These are phyloP conservation scores for Aspergillus latus DNA, from an alignment of 2,329 filamentous ascomycete species.

Conservation along the genomic window DNA sequence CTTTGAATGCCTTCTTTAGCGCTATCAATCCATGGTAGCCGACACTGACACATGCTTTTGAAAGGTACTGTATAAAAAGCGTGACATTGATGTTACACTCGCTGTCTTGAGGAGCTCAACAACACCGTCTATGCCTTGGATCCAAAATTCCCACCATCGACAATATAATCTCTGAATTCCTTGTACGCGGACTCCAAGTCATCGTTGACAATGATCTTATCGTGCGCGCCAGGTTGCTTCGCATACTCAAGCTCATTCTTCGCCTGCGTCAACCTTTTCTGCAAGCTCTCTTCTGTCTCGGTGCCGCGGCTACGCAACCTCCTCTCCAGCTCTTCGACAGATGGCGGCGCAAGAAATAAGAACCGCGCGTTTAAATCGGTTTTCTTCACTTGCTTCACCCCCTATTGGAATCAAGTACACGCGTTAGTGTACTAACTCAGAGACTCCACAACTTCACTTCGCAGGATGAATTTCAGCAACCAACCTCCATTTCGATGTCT, in stretches of 20 bases:
- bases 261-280: conserved; percentile 66
- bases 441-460: too few species aligned
- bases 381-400: conserved; percentile 81
- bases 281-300: conserved; percentile 67
- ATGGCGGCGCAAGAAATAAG: conserved; percentile 77
- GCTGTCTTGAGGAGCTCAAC: not conserved
- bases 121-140: conserved; percentile 21
- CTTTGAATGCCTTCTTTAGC: conserved; percentile 11
- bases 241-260: conserved; percentile 68
- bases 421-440: too few species aligned
- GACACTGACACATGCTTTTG: not conserved
- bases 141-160: conserved; percentile 42
- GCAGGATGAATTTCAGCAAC: too few species aligned
- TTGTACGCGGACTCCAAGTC: not conserved
- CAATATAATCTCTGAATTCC: conserved; percentile 52
- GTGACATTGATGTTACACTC: not conserved
- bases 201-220: conserved; percentile 32
- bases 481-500: conserved; percentile 75
- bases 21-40: conserved; percentile 5
- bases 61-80: not conserved
- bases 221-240: conserved; percentile 61
- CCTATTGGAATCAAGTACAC: conserved; percentile 41
- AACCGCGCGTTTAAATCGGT: conserved; percentile 68
- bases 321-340: conserved; percentile 66
- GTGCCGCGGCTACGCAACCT: conserved; percentile 69